phyloP scores from a whole-genome alignment of 257 asterid species.

The Penstemon davidsonii region DNA sequence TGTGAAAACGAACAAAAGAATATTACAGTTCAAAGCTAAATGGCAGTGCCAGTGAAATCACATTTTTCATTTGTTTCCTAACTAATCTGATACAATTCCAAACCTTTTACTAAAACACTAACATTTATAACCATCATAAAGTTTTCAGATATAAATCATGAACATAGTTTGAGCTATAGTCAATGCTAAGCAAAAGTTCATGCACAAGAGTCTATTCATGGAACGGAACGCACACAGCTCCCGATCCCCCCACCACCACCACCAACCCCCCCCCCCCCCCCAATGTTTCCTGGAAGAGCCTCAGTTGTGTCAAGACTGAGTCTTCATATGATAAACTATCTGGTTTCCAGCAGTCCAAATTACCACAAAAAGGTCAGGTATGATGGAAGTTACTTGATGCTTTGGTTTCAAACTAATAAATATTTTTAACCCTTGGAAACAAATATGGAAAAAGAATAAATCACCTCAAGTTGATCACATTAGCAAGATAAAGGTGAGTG shows the following conservation, averaged over 20 bases:
- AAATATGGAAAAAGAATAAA: constrained; percentile 16
- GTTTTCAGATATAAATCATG: neutral
- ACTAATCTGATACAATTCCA: neutral
- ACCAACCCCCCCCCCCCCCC: neutral
- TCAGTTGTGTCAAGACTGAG: neutral
- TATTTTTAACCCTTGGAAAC: neutral
- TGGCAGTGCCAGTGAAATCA: neutral
- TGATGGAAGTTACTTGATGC: neutral
- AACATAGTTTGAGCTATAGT: neutral
- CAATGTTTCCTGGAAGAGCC: neutral
- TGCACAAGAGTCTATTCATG: neutral
- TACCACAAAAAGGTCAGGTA: neutral
- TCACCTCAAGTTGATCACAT: constrained; percentile 87
- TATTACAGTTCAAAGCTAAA: neutral
- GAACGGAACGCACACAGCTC: too few relatives aligned
- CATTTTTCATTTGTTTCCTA: neutral
- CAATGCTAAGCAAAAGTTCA: neutral
- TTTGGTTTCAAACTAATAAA: constrained; percentile 4
- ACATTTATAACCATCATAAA: neutral
- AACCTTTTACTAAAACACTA: neutral
- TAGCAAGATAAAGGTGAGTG: constrained; percentile 88
- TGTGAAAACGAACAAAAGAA: neutral
- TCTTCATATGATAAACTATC: neutral
- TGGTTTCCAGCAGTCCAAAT: neutral
- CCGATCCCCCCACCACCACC: too few relatives aligned